Evolutionary conservation across 768 basidiomycete species (phyloP).

Genomic region (Boletus pseudopeckii): DNA sequence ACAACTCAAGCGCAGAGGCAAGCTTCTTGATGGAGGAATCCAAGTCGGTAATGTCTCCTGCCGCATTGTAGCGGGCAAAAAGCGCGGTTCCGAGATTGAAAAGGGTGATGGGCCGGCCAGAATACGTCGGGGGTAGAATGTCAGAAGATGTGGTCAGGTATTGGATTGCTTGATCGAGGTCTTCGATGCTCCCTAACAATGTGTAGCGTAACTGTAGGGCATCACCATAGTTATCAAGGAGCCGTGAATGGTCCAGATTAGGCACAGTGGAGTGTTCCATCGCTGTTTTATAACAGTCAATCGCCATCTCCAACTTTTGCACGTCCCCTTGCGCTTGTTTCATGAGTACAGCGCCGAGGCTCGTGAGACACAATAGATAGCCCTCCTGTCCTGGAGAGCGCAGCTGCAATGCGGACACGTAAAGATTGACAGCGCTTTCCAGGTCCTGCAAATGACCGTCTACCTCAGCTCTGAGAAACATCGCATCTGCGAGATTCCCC

Average conservation of each 20-base stretch:
- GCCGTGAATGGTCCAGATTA: constrained; percentile 13
- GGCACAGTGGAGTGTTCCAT: constrained; percentile 14
- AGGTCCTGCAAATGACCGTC: constrained; percentile 25
- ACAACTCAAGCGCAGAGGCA: constrained; percentile 13
- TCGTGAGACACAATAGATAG: constrained; percentile 8
- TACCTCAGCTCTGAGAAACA: constrained; percentile 22
- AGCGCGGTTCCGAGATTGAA: constrained; percentile 8
- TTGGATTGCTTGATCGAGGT: constrained; percentile 25
- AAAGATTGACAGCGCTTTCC: constrained; percentile 12
- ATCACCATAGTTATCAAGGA: constrained; percentile 19
- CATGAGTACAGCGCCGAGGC: constrained; percentile 8
- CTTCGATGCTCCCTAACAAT: constrained; percentile 8
- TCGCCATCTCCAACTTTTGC: constrained; percentile 19
- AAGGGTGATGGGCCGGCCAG: constrained; percentile 11
- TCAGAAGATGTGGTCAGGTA: constrained; percentile 14
- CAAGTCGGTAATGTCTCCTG: constrained; percentile 11
- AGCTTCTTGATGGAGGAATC: constrained; percentile 16
- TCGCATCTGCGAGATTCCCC: constrained; percentile 20
- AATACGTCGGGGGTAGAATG: constrained; percentile 11
- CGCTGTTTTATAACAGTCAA: constrained; percentile 14
- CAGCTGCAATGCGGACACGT: constrained; percentile 16
- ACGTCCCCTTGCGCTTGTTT: constrained; percentile 6
- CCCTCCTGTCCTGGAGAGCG: constrained; percentile 13
- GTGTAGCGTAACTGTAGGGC: constrained; percentile 20
- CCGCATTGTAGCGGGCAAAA: constrained; percentile 5